phyloP scores from a whole-genome alignment of 2,329 filamentous ascomycete species.

The Xylariales sp. region DNA sequence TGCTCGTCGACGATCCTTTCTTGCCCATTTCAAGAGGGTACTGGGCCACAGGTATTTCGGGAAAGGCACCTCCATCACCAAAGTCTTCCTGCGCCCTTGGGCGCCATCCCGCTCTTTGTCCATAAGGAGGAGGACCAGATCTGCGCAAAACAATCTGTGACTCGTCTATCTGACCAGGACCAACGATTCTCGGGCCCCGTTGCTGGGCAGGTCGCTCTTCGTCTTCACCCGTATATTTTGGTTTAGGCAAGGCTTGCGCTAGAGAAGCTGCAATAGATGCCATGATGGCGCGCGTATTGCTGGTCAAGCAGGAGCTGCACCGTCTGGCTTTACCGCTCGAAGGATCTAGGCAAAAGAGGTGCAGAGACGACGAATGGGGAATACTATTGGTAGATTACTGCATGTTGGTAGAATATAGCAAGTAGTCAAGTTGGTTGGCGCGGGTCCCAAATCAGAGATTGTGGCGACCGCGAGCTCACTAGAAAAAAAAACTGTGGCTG shows the following conservation, averaged over 20 bases:
- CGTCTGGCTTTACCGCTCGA: too few species aligned
- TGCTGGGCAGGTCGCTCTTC: constrained; percentile 75
- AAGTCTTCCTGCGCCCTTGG: constrained; percentile 87
- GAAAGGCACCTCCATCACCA: constrained; percentile 93
- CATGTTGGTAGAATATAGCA: too few species aligned
- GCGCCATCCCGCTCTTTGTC: constrained; percentile 83
- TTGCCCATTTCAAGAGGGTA: constrained; percentile 95
- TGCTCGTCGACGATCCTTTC: constrained; percentile 68
- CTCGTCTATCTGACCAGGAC: constrained; percentile 74
- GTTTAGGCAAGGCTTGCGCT: constrained; percentile 77
- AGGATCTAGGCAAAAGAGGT: too few species aligned
- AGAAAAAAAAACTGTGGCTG: too few species aligned
- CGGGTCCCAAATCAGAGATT: too few species aligned
- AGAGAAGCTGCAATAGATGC: constrained; percentile 67
- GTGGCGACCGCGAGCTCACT: too few species aligned
- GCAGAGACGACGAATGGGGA: too few species aligned
- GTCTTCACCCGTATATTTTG: constrained; percentile 85
- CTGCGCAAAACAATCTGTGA: constrained; percentile 78
- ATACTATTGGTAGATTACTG: too few species aligned
- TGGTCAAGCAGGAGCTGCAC: too few species aligned
- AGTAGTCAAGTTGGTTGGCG: too few species aligned
- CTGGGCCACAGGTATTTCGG: constrained; percentile 88
- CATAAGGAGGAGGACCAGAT: constrained; percentile 82
- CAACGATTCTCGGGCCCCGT: constrained; percentile 78
- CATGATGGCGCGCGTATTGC: constrained; percentile 48